Base-by-base conservation (phyloP, 106 monocot genomes). In the Dioscorea alata region DNA sequence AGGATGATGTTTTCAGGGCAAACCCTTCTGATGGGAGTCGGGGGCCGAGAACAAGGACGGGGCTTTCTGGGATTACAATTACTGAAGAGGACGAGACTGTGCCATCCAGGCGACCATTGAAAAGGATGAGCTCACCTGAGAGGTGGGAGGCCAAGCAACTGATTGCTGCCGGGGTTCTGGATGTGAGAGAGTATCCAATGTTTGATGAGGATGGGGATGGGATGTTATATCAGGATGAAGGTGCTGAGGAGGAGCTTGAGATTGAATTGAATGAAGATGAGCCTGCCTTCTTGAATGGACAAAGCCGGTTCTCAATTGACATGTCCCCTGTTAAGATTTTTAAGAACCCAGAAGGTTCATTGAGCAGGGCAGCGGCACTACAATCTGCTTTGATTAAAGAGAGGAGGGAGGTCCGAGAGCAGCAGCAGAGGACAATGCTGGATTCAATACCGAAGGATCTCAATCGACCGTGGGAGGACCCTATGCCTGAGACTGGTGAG, bases 241-340 rank as follows among this genome's bases (percentile, higher is more conserved):
- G 85, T 23, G 85, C 83, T 12, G 94, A 95, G 67, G 88, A 95
- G 76, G 94, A 95, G 75, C 83, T 91, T 18, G 94, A 95, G 65
- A 82, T 95, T 31, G 94, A 95, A 71, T 71, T 95, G 4, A 95
- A 95, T 74, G 94, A 95, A 73, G 94, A 95, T 60, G 94, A 95
- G 71, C 94, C 94, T 19, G 87, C 84, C 4, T 95, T 94, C 75
- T 81, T 95, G 57, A 88, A 95, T 28, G 94, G 94, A n/a, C 94
- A 95, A 77, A 95, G 85, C 49, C 57, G 91, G 60, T 95, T 85
- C 32, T 91, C 90, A 0, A 88, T 95, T 20, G 94, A 95, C 54
- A 95, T 95, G 94, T 95, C 94, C 1, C 94, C 94, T 23, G 91
- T 95, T 8, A 95, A 95, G 65, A 95, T 95, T 50, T 95, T 95